A percentile compares a stretch with the other conserved stretches of the same genome.
Evolutionary conservation across 1,284 basidiomycete genomes (phyloP).

Genomic region (Mycocalia duriaeana): DNA sequence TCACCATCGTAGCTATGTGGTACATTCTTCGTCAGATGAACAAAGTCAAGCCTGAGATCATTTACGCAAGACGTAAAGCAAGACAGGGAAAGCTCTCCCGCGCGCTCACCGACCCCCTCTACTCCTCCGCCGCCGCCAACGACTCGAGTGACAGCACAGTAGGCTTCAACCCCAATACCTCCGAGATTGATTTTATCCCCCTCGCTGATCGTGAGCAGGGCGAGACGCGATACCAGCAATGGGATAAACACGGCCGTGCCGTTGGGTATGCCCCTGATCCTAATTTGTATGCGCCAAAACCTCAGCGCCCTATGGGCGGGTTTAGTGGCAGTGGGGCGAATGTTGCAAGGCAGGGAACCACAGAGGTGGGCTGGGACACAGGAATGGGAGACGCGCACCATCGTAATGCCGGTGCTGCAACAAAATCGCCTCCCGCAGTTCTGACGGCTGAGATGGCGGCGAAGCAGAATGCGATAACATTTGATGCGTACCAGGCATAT

Average conservation of each 20-base stretch:
- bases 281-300: conserved; percentile 16
- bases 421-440: too few relatives aligned
- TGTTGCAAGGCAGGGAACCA: neutral
- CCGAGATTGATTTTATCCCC: conserved; percentile 36
- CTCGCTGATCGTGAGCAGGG: conserved; percentile 32
- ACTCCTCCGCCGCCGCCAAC: conserved; percentile 23
- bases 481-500: too few relatives aligned
- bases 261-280: conserved; percentile 16
- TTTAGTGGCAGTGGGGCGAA: neutral
- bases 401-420: neutral
- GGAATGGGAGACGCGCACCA: neutral
- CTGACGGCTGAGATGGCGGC: too few relatives aligned
- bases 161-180: conserved; percentile 16
- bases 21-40: conserved; percentile 79
- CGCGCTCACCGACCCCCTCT: conserved; percentile 19
- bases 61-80: conserved; percentile 70
- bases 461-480: too few relatives aligned
- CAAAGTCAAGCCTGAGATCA: conserved; percentile 66
- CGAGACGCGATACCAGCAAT: conserved; percentile 17
- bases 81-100: conserved; percentile 40
- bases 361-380: neutral
- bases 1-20: conserved; percentile 80
- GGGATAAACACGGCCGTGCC: conserved; percentile 21
- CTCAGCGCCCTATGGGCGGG: conserved; percentile 3
- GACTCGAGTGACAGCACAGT: conserved; percentile 18